These are phyloP conservation scores for Larix kaempferi DNA, from an alignment of 75 land plant genomes.

Conservation along the genomic window DNA sequence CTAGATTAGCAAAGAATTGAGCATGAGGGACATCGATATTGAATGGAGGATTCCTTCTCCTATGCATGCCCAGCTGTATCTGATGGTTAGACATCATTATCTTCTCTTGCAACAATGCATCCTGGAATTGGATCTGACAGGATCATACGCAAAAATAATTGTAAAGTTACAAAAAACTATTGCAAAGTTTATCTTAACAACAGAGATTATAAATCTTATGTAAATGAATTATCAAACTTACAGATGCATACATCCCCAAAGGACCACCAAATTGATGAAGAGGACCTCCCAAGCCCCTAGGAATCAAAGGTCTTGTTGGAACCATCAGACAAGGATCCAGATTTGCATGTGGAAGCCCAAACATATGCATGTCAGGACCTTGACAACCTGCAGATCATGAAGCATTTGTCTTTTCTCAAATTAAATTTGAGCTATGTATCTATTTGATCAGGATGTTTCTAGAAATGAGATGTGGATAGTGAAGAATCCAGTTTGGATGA, in stretches of 20 bases:
- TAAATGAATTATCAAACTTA: conserved; percentile 11
- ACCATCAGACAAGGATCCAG: conserved; percentile 35
- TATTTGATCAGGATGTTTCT: too few species aligned
- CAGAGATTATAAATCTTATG: not conserved
- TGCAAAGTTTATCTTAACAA: not conserved
- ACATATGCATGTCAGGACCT: conserved; percentile 13
- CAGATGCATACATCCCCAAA: conserved; percentile 21
- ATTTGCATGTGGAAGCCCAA: conserved; percentile 14
- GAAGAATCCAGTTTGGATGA: too few species aligned
- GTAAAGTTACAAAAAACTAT: not conserved
- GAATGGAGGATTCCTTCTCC: conserved; percentile 15
- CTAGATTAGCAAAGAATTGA: conserved; percentile 16
- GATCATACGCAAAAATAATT: not conserved
- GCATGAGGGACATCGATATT: conserved; percentile 3
- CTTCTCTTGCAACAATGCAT: conserved; percentile 29
- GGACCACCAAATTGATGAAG: conserved; percentile 19
- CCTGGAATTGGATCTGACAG: conserved; percentile 29
- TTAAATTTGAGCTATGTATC: not conserved
- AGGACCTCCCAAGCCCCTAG: conserved; percentile 16
- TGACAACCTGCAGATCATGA: conserved; percentile 15
- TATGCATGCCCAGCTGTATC: conserved; percentile 8
- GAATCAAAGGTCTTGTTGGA: conserved; percentile 36
- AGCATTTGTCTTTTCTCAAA: not conserved
- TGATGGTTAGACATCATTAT: conserved; percentile 26
- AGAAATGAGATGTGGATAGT: too few species aligned